A percentile compares a stretch with the other conserved stretches of the same genome.
Conservation (phyloP, 495 filamentous ascomycete species). For the Ascodesmis nigricans region DNA sequence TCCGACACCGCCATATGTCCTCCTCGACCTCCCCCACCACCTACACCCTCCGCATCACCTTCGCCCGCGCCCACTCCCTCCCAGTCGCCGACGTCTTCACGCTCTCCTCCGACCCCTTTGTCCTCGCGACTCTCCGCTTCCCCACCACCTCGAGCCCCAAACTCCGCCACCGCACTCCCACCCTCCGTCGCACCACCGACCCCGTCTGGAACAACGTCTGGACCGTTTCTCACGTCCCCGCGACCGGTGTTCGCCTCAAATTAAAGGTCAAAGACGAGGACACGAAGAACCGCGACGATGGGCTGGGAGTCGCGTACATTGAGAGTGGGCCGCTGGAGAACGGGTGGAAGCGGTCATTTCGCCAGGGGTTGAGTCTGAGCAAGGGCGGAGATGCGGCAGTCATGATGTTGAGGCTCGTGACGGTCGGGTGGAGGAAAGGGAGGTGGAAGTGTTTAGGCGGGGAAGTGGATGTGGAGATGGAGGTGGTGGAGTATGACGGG, state of each 20-base stretch:
- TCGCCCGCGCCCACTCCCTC: constrained; percentile 58
- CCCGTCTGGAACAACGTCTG: constrained; percentile 69
- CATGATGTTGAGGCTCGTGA: not conserved
- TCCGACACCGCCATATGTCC: not conserved
- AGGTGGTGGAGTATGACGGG: constrained; percentile 3
- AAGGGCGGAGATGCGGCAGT: constrained; percentile 2
- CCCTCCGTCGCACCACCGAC: constrained; percentile 43
- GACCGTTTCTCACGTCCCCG: constrained; percentile 68
- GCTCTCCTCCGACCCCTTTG: constrained; percentile 65
- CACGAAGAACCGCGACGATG: constrained; percentile 63
- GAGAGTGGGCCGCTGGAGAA: constrained; percentile 9
- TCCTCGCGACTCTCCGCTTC: constrained; percentile 40
- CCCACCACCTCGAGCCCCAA: constrained; percentile 38
- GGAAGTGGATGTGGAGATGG: constrained; percentile 40
- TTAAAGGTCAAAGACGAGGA: constrained; percentile 76
- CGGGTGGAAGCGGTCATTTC: no score
- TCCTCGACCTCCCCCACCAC: constrained; percentile 3
- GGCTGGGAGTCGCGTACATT: constrained; percentile 62
- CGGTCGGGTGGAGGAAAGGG: constrained; percentile 32
- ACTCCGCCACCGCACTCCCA: constrained; percentile 51
- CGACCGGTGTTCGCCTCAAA: constrained; percentile 57
- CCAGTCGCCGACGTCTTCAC: constrained; percentile 59
- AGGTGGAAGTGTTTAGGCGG: constrained; percentile 54
- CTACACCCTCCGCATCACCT: constrained; percentile 66
- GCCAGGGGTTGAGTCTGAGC: no score